Evolutionary conservation across 1,284 basidiomycete species (phyloP), one percentile per base, ranked within the genome.

Genomic region (Cryptococcus wingfieldii): DNA sequence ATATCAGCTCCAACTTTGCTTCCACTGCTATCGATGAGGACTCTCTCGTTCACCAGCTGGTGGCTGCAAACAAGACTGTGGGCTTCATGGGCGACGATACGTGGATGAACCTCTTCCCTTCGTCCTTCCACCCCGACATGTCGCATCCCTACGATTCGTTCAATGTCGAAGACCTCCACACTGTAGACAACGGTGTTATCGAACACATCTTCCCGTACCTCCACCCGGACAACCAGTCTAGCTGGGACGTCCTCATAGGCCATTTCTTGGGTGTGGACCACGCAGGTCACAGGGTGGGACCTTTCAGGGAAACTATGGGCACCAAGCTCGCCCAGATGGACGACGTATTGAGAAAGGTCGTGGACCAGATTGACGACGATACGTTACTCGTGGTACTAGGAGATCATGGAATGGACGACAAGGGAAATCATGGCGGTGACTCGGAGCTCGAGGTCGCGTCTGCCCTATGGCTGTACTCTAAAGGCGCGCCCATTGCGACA

Each of bases 251-350:
- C 54, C 79, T 95, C 25, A 83, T 99, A 37, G 94, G 90, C 1
- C 96, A 98, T 70, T 90, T 93, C 67, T 83, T 99, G n/a, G 96
- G 96, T 18, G 90, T 98, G 1, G 96, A 98, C 71, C 95, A 98
- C 71, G 93, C 89, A 42, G 96, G 96, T 0, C 96, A 99, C 71
- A 84, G 95, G 38, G 84, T 97, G 18, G 93, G 94, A 0, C 90
- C 96, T 0, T 85, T 89, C 53, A 89, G 95, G 68, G 83, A 87
- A 0, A 85, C 83, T 43, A 96, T 98, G 90, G 84, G 82, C 61
- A 75, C 82, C 28, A 98, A 98, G 76, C 79, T 98, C 31, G 67
- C 79, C 57, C 89, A 97, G 72, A 94, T 95, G 89, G 84, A 97
- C 68, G 74, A 80, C n/a, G 85, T 96, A 1, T 77, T 98, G 4